Evolutionary conservation across 176 grass and related monocot genomes (phyloP), one percentile per base, ranked within the genome.

Genomic region (Lolium perenne): DNA sequence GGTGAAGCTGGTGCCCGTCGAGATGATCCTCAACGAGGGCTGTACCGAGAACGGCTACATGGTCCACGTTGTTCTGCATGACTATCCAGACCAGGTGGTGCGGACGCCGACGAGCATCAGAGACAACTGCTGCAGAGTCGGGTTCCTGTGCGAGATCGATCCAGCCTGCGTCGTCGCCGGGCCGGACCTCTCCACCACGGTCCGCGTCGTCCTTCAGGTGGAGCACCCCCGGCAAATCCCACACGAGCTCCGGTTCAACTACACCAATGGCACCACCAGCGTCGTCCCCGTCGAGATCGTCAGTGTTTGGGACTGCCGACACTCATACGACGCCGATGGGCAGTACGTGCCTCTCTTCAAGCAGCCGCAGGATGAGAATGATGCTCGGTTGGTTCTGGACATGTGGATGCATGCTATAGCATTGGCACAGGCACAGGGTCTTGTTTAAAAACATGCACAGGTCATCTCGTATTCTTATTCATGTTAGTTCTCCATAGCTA

Each of bases 71-170:
- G 65, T 32, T 15, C 65, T 68, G 65, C 65, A 1, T 15, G 32
- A 14, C 65, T 68, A 68, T 32, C 65, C 65, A 0, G 65, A 1
- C 32, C 26, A 40, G 15, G 29, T 35, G 32, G 32, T 38, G 32
- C 65, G 65, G 65, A 68, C 15, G 29, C 13, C 8, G 15, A 15
- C 0, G 65, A 8, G 29, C 26, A 17, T 38, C 65, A 38, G 26
- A 17, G 32, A 20, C 26, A 82, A 41, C 64, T 54, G 26, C 80
- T 0, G 26, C 64, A 10, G 48, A 29, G 51, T 70, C 49, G 80
- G 64, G 6, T 25, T 38, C 29, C 26, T 82, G 64, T 0, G n/a
- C 2, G 80, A 82, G 80, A 18, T 82, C 64, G 80, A 82, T 18
- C 29, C 64, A 1, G 64, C 11, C 29, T 82, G 64, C 80, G n/a